These are phyloP conservation scores for Neurospora hispaniola DNA, from an alignment of 495 filamentous ascomycete genomes.

Conservation along the genomic window DNA sequence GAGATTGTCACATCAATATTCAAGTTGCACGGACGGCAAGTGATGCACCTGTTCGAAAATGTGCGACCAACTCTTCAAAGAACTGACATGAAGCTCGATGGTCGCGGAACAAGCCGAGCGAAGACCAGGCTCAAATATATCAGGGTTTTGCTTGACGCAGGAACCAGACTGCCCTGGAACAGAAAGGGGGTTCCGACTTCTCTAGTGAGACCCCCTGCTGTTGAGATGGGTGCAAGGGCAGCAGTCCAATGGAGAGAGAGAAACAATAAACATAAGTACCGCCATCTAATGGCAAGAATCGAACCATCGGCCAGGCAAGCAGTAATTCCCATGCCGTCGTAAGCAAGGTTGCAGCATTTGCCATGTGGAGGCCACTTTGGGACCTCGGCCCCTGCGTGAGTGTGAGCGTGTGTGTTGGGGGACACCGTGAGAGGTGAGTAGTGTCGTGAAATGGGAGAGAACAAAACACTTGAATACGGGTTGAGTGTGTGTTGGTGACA, in stretches of 20 bases:
- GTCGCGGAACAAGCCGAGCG: not conserved
- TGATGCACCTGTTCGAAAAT: not conserved
- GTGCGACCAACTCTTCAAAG: not conserved
- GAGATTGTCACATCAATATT: not conserved
- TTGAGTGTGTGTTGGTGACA: not conserved
- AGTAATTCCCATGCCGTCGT: not conserved
- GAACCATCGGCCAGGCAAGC: not conserved
- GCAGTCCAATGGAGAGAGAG: not conserved
- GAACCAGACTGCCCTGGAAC: not conserved
- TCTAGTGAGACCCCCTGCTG: not conserved
- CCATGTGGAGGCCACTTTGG: not conserved
- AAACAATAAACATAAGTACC: not conserved
- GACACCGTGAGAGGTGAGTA: not conserved
- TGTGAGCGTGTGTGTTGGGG: not conserved
- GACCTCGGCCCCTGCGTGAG: not conserved
- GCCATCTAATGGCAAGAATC: not conserved
- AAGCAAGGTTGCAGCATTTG: not conserved
- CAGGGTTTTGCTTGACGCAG: not conserved
- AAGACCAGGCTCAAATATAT: not conserved
- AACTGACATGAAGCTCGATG: not conserved
- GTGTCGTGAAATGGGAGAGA: not conserved
- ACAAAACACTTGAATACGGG: not conserved
- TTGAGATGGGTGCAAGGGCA: not conserved
- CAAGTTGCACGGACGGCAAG: not conserved
- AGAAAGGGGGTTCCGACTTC: not conserved